Base-by-base conservation (phyloP, 306 rosid genomes). In the Dicorynia guianensis region DNA sequence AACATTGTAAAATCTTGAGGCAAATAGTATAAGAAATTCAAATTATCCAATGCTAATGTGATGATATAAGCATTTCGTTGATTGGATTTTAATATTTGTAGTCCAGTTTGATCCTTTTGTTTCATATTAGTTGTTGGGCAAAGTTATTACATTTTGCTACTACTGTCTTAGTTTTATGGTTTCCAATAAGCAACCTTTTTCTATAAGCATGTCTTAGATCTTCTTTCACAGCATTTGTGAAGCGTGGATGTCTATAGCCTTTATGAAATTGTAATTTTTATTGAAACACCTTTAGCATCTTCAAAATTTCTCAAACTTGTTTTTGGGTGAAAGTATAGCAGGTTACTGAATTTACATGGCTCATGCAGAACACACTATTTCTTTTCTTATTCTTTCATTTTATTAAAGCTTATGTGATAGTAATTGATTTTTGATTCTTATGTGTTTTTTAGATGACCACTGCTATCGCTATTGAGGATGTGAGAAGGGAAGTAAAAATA, bases 381-480 rank as follows among this genome's bases (percentile, higher is more conserved):
- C 25, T 6, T 25, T 46, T 63, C 10, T 25, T 36, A 1, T 25
- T 25, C 30, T 25, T 25, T 25, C 2, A 25, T 25, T 25, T 25
- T 25, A 25, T 25, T 25, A 25, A n/a, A 15, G 20, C 15, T 50
- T 53, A 20, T 64, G 15, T 11, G 6, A 42, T 69, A 48, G 25
- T 49, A 7, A 8, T 69, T 67, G 19, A 69, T 58, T 49, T 13
- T 65, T 62, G n/a, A 67, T 82, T 55, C 11, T 36, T 67, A 53
- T 71, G 43, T 76, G 75, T 77, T 79, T 79, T 81, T 53, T 82
- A 93, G 98, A 93, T 93, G 98, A 93, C 96, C 40, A 89, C 96
- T 81, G 93, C 96, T 52, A 93, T 93, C 54, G 97, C 98, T 44
- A 84, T 93, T 74, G 97, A 91, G 94, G 97, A 93, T 76, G 98